A percentile compares a stretch with the other conserved stretches of the same genome.
These are phyloP conservation scores for Dillenia turbinata DNA, from an alignment of 164 flowering plant genomes.

Conservation along the genomic window DNA sequence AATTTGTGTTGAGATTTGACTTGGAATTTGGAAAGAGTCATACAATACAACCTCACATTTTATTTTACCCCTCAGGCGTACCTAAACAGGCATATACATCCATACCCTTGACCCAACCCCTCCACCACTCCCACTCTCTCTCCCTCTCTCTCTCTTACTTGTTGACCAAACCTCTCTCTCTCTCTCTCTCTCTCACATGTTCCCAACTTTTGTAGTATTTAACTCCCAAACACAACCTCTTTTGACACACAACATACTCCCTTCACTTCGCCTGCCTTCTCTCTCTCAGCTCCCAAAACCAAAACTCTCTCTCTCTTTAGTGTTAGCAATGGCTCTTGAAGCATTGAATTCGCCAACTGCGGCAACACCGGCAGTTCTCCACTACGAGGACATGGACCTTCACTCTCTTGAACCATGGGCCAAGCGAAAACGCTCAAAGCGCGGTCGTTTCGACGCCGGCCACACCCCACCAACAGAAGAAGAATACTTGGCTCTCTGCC, in stretches of 20 bases:
- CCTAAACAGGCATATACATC: neutral
- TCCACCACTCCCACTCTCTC: neutral
- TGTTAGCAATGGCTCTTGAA: slow-evolving; percentile 38
- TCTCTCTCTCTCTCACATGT: too few relatives aligned
- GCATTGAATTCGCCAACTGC: slow-evolving; percentile 40
- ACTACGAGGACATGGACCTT: slow-evolving; percentile 11
- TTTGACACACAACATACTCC: too few relatives aligned
- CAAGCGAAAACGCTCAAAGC: slow-evolving; percentile 55
- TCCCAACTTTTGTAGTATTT: too few relatives aligned
- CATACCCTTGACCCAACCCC: neutral
- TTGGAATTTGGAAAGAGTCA: too few relatives aligned
- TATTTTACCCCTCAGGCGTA: neutral
- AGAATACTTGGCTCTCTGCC: slow-evolving; percentile 54
- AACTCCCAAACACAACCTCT: too few relatives aligned
- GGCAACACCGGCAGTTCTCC: slow-evolving; percentile 9
- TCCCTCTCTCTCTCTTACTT: neutral
- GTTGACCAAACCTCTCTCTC: neutral
- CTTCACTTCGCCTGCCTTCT: neutral
- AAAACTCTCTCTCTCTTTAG: too few relatives aligned
- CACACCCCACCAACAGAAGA: slow-evolving; percentile 31
- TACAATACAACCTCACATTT: too few relatives aligned
- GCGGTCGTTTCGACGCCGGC: slow-evolving; percentile 19
- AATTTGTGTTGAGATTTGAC: too few relatives aligned
- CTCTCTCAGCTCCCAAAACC: neutral
- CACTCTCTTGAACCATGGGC: slow-evolving; percentile 33